Evolutionary conservation across 2,329 filamentous ascomycete species (phyloP).

Genomic region (Cladosporium sp.): DNA sequence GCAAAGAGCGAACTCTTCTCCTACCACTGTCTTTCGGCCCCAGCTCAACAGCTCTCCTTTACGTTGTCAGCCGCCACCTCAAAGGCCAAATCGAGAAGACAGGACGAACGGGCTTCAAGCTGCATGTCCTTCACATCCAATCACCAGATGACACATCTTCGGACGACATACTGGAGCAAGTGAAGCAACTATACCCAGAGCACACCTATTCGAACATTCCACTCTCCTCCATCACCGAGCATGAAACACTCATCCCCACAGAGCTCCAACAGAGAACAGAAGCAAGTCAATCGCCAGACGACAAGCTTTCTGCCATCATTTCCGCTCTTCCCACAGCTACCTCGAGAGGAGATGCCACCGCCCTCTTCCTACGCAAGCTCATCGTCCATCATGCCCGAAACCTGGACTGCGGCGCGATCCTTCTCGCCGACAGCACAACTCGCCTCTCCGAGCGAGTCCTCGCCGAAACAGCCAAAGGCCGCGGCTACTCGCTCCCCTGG

Average conservation of each 20-base stretch:
- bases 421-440: conserved; percentile 85
- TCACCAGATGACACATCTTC: conserved; percentile 39
- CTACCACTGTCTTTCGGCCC: conserved; percentile 79
- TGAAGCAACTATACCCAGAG: conserved; percentile 60
- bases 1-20: conserved; percentile 55
- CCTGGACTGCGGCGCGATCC: conserved; percentile 61
- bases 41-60: conserved; percentile 72
- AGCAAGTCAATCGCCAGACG: neutral
- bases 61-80: conserved; percentile 69
- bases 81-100: conserved; percentile 61
- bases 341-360: conserved; percentile 59
- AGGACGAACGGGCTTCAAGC: conserved; percentile 62
- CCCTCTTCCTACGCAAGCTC: conserved; percentile 61
- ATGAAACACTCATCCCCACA: neutral
- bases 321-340: conserved; percentile 53
- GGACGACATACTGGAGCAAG: conserved; percentile 35
- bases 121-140: conserved; percentile 51
- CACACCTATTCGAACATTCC: conserved; percentile 55
- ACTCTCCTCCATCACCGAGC: neutral
- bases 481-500: conserved; percentile 79
- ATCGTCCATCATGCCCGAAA: conserved; percentile 62
- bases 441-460: conserved; percentile 81
- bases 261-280: neutral
- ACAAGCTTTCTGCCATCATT: conserved; percentile 44
- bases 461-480: conserved; percentile 83